Conservation (phyloP, 768 basidiomycete genomes). For the Auriscalpium vulgare region DNA sequence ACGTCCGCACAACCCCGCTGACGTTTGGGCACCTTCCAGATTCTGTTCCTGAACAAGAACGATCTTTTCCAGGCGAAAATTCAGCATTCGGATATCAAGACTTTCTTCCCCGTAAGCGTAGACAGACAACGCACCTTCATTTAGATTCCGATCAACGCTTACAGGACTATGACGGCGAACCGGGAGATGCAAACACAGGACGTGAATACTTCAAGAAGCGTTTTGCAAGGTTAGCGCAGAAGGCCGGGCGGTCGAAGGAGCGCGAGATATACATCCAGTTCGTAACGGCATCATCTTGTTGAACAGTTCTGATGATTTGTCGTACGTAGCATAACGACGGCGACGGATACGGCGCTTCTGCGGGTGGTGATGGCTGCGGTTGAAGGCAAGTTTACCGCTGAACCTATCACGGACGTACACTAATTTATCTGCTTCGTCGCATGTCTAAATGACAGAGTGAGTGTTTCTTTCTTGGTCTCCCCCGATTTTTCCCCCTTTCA, state of each 20-base stretch:
- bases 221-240: constrained; percentile 76
- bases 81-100: constrained; percentile 71
- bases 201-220: constrained; percentile 87
- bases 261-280: constrained; percentile 93
- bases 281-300: constrained; percentile 26
- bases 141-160: background rate
- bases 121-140: constrained; percentile 20
- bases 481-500: constrained; percentile 20
- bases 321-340: constrained; percentile 66
- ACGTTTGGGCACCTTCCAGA: background rate
- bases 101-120: constrained; percentile 68
- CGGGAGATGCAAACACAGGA: constrained; percentile 63
- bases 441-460: constrained; percentile 47
- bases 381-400: constrained; percentile 57
- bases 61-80: constrained; percentile 90
- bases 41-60: constrained; percentile 38
- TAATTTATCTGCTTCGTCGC: constrained; percentile 9
- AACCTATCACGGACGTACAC: constrained; percentile 7
- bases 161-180: constrained; percentile 80
- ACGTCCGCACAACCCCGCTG: background rate
- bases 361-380: constrained; percentile 94
- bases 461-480: constrained; percentile 29
- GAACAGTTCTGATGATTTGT: constrained; percentile 8
- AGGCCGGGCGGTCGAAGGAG: constrained; percentile 76
- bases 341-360: constrained; percentile 83